Evolutionary conservation across 345 rosid genomes (phyloP), one percentile per base, ranked within the genome.

Genomic region (Corymbia maculata): DNA sequence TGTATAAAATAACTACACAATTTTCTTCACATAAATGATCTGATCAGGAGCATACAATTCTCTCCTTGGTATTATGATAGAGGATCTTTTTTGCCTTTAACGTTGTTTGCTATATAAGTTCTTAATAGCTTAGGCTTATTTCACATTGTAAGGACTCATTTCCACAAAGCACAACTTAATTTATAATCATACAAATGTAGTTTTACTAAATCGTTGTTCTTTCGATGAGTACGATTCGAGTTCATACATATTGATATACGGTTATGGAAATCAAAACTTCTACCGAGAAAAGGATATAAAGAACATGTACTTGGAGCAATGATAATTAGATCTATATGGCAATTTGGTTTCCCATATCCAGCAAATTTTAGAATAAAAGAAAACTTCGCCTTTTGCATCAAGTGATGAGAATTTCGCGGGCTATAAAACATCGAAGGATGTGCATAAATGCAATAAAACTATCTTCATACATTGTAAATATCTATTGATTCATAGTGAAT

Each of bases 241-340:
- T 30, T 19, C 79, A 1, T 66, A 14, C 21, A 42, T 66, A 30
- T 66, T 30, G 21, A 30, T 21, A 6, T 30, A 3, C 11, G 19
- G 4, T 66, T n/a, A 66, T 30, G 30, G 21, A 7, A 66, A 66
- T 17, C 19, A 30, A 66, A 66, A 66, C 21, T 30, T 66, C 0
- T 1, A 26, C n/a, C 30, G 13, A 59, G 14, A 59, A 30, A 66
- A 15, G 3, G 21, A 66, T n/a, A 66, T 0, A 15, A 66, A 66
- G 0, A 66, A 66, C 21, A 1, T 30, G 32, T 3, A 42, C 21
- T 66, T 66, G 42, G 10, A 14, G 30, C 19, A 66, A 0, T 66
- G 10, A 30, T n/a, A 14, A 66, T 14, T 14, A 30, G 79, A 30
- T 4, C 42, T 15, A 21, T n/a, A 30, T 66, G 79, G 79, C 79